phyloP scores from a whole-genome alignment of 768 basidiomycete genomes.

The Kwoniella sp. region DNA sequence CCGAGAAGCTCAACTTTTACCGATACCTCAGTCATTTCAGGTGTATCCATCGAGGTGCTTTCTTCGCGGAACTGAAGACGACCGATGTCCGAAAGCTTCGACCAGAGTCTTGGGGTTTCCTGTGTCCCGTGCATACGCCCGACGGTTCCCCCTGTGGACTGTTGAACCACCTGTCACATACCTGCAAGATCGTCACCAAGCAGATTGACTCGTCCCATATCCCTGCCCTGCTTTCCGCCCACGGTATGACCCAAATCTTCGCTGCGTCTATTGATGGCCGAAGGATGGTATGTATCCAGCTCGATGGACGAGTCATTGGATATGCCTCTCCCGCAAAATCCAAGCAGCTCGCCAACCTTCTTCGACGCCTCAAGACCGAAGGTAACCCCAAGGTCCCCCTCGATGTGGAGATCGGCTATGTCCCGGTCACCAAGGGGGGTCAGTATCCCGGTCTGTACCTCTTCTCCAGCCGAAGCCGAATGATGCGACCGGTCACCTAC shows the following conservation, averaged over 20 bases:
- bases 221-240: constrained; percentile 70
- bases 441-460: constrained; percentile 95
- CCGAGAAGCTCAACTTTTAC: constrained; percentile 97
- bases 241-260: constrained; percentile 93
- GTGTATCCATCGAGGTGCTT: constrained; percentile 96
- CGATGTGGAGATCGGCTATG: constrained; percentile 90
- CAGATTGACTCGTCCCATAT: constrained; percentile 72
- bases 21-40: constrained; percentile 98
- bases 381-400: constrained; percentile 72
- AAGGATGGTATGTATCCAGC: constrained; percentile 77
- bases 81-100: constrained; percentile 93
- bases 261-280: constrained; percentile 73
- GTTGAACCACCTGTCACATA: constrained; percentile 89
- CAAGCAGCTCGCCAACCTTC: constrained; percentile 70
- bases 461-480: constrained; percentile 77
- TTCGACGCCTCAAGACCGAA: constrained; percentile 94
- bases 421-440: constrained; percentile 82
- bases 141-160: constrained; percentile 97
- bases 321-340: constrained; percentile 77
- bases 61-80: constrained; percentile 97
- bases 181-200: constrained; percentile 81
- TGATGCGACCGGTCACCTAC: constrained; percentile 98
- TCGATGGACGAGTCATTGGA: constrained; percentile 92
- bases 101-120: constrained; percentile 99
- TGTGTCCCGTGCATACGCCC: constrained; percentile 97